These are phyloP conservation scores for Ottelia alismoides DNA, from an alignment of 106 monocot genomes.

Conservation along the genomic window DNA sequence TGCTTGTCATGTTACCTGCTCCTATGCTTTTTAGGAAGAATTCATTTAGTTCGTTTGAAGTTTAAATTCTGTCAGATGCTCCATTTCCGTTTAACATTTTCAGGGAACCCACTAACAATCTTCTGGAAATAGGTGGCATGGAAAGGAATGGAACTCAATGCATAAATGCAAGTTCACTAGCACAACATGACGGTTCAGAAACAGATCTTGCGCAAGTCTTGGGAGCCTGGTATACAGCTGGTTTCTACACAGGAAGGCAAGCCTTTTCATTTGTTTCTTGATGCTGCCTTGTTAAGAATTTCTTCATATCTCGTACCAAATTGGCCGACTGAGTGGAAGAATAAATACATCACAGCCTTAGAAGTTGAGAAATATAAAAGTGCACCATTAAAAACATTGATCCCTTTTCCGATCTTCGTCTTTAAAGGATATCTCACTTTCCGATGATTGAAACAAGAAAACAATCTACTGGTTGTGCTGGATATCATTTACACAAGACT, in stretches of 20 bases:
- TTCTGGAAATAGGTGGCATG: too few relatives aligned
- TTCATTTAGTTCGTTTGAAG: too few relatives aligned
- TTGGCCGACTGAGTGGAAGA: neutral
- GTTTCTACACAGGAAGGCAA: constrained; percentile 71
- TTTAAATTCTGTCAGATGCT: too few relatives aligned
- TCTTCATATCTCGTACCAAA: neutral
- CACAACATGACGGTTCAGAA: constrained; percentile 12
- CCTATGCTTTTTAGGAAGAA: too few relatives aligned
- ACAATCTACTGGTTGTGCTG: too few relatives aligned
- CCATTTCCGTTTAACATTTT: too few relatives aligned
- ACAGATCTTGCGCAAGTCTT: constrained; percentile 36
- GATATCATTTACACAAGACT: too few relatives aligned
- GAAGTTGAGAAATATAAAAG: neutral
- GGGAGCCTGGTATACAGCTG: constrained; percentile 62
- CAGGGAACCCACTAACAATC: too few relatives aligned
- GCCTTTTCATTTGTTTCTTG: neutral
- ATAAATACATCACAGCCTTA: neutral
- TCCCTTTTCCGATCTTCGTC: neutral
- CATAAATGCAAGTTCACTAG: constrained; percentile 4
- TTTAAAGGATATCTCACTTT: too few relatives aligned
- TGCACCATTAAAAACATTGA: neutral
- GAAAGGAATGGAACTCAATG: too few relatives aligned
- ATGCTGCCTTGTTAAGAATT: neutral
- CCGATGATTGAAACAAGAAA: too few relatives aligned
- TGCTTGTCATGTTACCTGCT: too few relatives aligned